Conservation (phyloP, 495 filamentous ascomycete genomes). For the Xylaria longipes region DNA sequence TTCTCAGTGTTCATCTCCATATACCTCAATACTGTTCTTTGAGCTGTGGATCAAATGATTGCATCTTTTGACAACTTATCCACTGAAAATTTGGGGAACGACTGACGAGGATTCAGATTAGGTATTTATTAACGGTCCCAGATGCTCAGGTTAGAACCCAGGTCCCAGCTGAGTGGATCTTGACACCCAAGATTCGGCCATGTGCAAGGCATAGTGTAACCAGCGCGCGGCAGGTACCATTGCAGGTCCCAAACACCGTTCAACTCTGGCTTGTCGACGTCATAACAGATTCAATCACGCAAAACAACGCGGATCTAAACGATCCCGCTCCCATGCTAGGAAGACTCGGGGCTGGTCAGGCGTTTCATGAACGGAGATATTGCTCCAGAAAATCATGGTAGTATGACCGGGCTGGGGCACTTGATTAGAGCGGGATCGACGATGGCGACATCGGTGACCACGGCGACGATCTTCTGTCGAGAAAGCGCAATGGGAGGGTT, state of each 20-base stretch:
- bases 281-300: background rate
- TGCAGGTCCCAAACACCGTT: conserved; percentile 3
- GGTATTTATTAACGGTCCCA: background rate
- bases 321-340: background rate
- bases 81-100: background rate
- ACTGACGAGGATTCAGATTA: conserved; percentile 5
- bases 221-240: background rate
- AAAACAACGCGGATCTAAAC: background rate
- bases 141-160: conserved; percentile 12
- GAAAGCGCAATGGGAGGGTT: background rate
- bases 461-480: background rate
- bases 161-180: conserved; percentile 15
- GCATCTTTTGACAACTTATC: conserved; percentile 4
- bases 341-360: conserved; percentile 11
- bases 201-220: conserved; percentile 13
- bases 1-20: background rate
- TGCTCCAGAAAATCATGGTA: conserved; percentile 3
- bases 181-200: conserved; percentile 8
- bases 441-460: background rate
- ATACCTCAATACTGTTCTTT: background rate
- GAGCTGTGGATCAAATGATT: background rate
- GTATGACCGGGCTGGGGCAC: conserved; percentile 15
- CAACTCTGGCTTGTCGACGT: conserved; percentile 10
- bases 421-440: conserved; percentile 14
- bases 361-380: background rate